A percentile compares a stretch with the other conserved stretches of the same genome.
These are phyloP conservation scores for Porodaedalea pini DNA, from an alignment of 1,284 basidiomycete genomes.

Conservation along the genomic window DNA sequence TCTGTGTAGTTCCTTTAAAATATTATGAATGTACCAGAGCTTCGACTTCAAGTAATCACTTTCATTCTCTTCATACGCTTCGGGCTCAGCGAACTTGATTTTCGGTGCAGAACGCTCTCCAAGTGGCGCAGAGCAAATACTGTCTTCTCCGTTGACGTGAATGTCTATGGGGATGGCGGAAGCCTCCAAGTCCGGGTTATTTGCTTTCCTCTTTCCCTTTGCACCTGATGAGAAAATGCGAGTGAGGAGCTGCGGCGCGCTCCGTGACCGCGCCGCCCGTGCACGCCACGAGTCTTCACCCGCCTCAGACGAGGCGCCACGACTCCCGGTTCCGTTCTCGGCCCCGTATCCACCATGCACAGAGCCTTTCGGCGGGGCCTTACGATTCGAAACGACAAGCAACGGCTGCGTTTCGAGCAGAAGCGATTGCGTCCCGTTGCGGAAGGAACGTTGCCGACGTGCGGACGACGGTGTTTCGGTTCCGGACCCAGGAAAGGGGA, in stretches of 20 bases:
- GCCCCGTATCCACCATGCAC: conserved; percentile 9
- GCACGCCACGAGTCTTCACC: not conserved
- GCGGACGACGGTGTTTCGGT: not conserved
- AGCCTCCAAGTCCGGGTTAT: conserved; percentile 9
- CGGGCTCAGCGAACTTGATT: conserved; percentile 32
- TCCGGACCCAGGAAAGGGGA: conserved; percentile 7
- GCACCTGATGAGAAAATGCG: conserved; percentile 4
- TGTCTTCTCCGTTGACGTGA: not conserved
- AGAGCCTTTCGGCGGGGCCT: conserved; percentile 3
- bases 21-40: conserved; percentile 54
- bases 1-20: conserved; percentile 14
- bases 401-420: conserved; percentile 17
- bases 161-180: conserved; percentile 9
- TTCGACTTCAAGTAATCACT: conserved; percentile 78
- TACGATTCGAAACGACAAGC: conserved; percentile 2
- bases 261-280: not conserved
- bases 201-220: conserved; percentile 7
- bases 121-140: conserved; percentile 8
- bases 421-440: conserved; percentile 5
- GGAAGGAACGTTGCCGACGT: not conserved
- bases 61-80: conserved; percentile 38
- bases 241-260: not conserved
- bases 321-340: not conserved
- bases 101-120: conserved; percentile 17
- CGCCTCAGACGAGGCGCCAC: not conserved